phyloP scores from a whole-genome alignment of 2,329 filamentous ascomycete species.

The Dothideomycetes sp. region DNA sequence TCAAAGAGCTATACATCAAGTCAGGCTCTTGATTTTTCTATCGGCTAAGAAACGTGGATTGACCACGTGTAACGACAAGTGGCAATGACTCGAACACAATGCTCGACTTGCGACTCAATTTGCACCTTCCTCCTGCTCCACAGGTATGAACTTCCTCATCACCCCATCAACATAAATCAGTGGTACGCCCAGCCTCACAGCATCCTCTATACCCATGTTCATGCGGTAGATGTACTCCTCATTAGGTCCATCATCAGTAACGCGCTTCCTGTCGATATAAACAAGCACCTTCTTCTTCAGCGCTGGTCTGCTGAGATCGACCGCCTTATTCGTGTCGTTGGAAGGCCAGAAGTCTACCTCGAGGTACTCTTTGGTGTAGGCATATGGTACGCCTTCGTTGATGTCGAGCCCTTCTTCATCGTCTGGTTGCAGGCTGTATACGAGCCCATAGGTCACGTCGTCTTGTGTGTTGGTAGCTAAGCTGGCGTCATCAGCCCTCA shows the following conservation, averaged over 20 bases:
- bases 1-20: too few species aligned
- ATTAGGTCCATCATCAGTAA: conserved; percentile 30
- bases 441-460: conserved; percentile 44
- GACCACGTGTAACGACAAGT: too few species aligned
- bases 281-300: conserved; percentile 36
- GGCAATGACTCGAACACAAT: too few species aligned
- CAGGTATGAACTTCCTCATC: conserved; percentile 41
- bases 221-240: conserved; percentile 53
- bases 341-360: conserved; percentile 32
- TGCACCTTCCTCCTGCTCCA: conserved; percentile 17
- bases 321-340: conserved; percentile 8
- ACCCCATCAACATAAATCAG: conserved; percentile 42
- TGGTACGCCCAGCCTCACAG: conserved; percentile 42
- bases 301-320: conserved; percentile 16
- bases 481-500: too few species aligned
- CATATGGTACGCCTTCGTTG: conserved; percentile 51
- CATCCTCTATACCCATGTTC: conserved; percentile 53
- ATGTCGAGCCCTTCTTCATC: conserved; percentile 45
- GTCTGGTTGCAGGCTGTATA: conserved; percentile 39
- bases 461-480: conserved; percentile 10
- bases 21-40: too few species aligned
- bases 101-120: too few species aligned
- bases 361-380: conserved; percentile 46
- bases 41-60: too few species aligned
- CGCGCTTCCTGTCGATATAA: conserved; percentile 44